Evolutionary conservation across 2,329 filamentous ascomycete species (phyloP), one percentile per base, ranked within the genome.

Genomic region (Epichloe aotearoae): DNA sequence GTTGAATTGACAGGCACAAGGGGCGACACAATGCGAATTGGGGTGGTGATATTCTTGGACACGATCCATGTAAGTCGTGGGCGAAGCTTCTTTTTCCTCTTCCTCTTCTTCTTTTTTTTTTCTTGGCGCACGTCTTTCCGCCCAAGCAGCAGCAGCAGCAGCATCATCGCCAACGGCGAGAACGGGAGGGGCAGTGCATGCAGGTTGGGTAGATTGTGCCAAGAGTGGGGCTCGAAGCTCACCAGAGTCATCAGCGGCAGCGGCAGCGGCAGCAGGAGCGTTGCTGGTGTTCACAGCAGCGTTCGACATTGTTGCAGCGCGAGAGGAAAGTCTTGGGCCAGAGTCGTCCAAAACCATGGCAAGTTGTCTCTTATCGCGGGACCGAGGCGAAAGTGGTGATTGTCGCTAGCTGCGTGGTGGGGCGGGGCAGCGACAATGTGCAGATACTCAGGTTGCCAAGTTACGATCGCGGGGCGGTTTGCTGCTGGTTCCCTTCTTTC

Each of bases 301-400:
- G 58, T 64, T 66, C 55, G 68, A 66, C 68, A 69, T 62, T 50
- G 61, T 63, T 50, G 66, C 57, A 49, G 61, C 61, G 46, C 46
- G 43, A 34, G 63, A 64, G 53, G 67, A 63, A 53, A 65, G 60
- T 60, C 66, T 61, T 54, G 60, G 58, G 52, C 61, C 66, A 54
- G 65, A 64, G 56, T 70, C 66, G 59, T 68, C 67, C 61, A 69
- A 65, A 33, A 68, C 66, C 67, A 70, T 68, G 62, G 59, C 60
- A 64, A 42, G 37, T 15, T 41, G 34, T 23, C 20, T 26, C 26
- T 36, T 17, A 10, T 47, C 44, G 44, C 40, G 36, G 20, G 19
- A 33, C 14, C 33, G 34, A 40, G 26, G 36, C 14, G 17, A 40
- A 38, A 47, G 46, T 43, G 45, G 44, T 15, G n/a, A 55, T 52